Base-by-base conservation (phyloP, 495 filamentous ascomycete genomes). In the Lasiosphaeria miniovina region DNA sequence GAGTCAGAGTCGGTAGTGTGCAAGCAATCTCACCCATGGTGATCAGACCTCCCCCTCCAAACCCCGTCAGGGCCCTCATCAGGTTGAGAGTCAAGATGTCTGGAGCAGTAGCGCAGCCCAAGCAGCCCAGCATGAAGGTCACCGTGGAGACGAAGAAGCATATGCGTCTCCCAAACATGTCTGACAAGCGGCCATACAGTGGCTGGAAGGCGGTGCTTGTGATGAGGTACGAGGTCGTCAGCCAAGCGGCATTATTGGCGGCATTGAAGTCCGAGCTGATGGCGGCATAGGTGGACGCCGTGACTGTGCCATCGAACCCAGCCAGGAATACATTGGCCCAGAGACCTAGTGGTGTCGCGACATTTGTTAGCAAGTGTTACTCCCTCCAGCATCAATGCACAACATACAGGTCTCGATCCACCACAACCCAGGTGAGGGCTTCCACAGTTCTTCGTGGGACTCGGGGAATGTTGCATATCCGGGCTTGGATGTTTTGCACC, bases 181-280 rank as follows among this genome's bases (percentile, higher is more conserved):
- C 74, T 0, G 80, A 78, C 10, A 82, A 67, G 0, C 80, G 75
- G 6, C 75, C 75, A 36, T 76, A 77, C 31, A 77, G 54, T 15
- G 75, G 75, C 54, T 80, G 79, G 62, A 88, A 89, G 57, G 86
- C 84, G 4, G 86, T 88, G 66, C 88, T 89, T 1, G 87, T 86
- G 58, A 93, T 87, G 15, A 91, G 71, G 33, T 87, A 87, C 4
- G 87, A 89, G 3, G 87, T 91, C 7, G 87, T 89, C 2, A 88
- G 82, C 88, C 88, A 93, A 10, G 72, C 77, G 3, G 79, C 75
- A 4, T 77, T 80, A 61, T 81, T 80, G 8, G 77, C 75, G 4
- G 78, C 79, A 54, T 72, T 69, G 55, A 83, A 82, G 52, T 80
- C 77, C 34, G 80, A 82, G 61, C 82, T 83, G 64, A 88, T 88